phyloP scores from a whole-genome alignment of 2,329 filamentous ascomycete species.

The Phialophora macrospora region DNA sequence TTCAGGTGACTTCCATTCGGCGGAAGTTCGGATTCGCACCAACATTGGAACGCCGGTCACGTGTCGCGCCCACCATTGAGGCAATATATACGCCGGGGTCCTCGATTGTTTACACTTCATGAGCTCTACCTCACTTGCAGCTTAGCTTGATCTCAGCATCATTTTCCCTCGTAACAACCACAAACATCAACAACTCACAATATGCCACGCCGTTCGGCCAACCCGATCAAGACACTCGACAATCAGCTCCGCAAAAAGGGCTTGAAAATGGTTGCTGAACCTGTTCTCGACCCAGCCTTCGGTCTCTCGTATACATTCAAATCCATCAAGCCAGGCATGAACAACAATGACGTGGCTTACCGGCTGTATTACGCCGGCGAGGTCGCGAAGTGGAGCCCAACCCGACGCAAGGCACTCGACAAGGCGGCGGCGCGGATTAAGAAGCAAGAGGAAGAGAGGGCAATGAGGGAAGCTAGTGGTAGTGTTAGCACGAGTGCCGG shows the following conservation, averaged over 20 bases:
- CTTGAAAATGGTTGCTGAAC: constrained; percentile 26
- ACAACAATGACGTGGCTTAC: constrained; percentile 31
- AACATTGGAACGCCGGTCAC: constrained; percentile 29
- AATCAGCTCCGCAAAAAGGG: constrained; percentile 30
- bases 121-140: background rate
- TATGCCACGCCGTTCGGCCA: background rate
- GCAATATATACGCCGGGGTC: constrained; percentile 12
- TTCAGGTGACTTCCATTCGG: constrained; percentile 6
- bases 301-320: constrained; percentile 30
- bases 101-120: background rate
- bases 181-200: background rate
- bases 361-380: constrained; percentile 30
- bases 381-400: constrained; percentile 27
- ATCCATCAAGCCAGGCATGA: constrained; percentile 24
- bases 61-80: constrained; percentile 15
- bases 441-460: constrained; percentile 14
- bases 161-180: background rate
- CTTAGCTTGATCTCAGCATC: background rate
- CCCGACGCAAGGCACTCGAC: constrained; percentile 29
- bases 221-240: constrained; percentile 25
- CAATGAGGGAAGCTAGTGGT: constrained; percentile 4
- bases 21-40: constrained; percentile 25
- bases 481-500: constrained; percentile 2
- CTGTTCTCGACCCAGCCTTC: constrained; percentile 22
- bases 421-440: constrained; percentile 20